These are phyloP conservation scores for Erodium maritimum DNA, from an alignment of 345 rosid species.

Conservation along the genomic window DNA sequence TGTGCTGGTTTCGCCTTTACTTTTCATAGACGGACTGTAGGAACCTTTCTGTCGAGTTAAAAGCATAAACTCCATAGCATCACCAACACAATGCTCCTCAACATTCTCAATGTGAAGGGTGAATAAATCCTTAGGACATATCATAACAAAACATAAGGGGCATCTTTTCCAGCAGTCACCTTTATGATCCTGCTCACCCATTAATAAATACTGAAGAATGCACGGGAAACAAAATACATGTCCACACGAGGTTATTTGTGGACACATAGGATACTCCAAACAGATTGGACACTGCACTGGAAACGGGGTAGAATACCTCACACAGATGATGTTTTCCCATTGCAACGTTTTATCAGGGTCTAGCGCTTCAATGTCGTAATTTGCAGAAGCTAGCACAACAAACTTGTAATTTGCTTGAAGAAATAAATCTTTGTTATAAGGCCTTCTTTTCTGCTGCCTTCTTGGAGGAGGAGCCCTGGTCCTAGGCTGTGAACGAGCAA, in stretches of 20 bases:
- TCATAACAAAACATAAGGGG: slow-evolving; percentile 86
- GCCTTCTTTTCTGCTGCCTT: slow-evolving; percentile 51
- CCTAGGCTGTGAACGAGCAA: slow-evolving; percentile 49
- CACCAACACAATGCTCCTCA: slow-evolving; percentile 47
- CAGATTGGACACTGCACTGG: slow-evolving; percentile 92
- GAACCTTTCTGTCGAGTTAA: slow-evolving; percentile 68
- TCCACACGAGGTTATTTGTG: slow-evolving; percentile 95
- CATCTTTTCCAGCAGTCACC: slow-evolving; percentile 63
- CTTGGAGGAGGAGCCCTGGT: slow-evolving; percentile 48
- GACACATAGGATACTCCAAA: slow-evolving; percentile 80
- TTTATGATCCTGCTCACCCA: slow-evolving; percentile 59
- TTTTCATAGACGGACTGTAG: slow-evolving; percentile 38
- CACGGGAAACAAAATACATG: slow-evolving; percentile 96
- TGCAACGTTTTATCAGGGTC: slow-evolving; percentile 82
- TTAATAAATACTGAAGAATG: slow-evolving; percentile 59
- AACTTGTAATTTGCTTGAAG: slow-evolving; percentile 95
- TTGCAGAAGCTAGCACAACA: slow-evolving; percentile 69
- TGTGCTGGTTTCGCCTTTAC: slow-evolving; percentile 13
- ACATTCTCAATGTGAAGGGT: slow-evolving; percentile 69
- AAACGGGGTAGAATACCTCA: slow-evolving; percentile 66
- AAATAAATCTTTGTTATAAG: slow-evolving; percentile 84
- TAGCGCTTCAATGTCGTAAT: slow-evolving; percentile 48
- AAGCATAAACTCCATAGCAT: slow-evolving; percentile 63
- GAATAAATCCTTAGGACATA: slow-evolving; percentile 68
- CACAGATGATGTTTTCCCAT: slow-evolving; percentile 88